Evolutionary conservation across 495 filamentous ascomycete genomes (phyloP), one percentile per base, ranked within the genome.

Genomic region (Xylaria scruposa): DNA sequence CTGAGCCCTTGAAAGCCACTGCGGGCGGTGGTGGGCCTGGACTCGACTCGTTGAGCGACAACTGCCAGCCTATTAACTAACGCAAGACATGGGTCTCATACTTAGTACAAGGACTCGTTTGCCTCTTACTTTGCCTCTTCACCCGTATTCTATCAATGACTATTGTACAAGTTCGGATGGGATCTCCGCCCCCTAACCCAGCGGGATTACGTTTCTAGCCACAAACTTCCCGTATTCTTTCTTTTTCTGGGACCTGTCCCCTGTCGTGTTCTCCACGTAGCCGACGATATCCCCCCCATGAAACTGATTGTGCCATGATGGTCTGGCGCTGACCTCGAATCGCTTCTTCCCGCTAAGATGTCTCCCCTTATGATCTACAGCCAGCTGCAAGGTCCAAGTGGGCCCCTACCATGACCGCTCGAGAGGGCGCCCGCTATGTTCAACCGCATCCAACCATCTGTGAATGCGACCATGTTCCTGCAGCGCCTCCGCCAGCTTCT

Each of bases 381-480:
- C 70, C 62, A 67, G 53, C 70, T 67, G 53, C 70, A 60, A 60
- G 70, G 70, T 60, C 70, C 62, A 51, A 31, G 73, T 77, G 74
- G 77, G 74, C 68, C 70, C 29, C 56, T 49, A 31, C 71, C 60
- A 58, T 72, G 59, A 26, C 61, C 68, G 70, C 72, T 73, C 70
- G 49, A 72, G 44, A 62, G 38, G 38, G 44, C 44, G 47, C 4
- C 15, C 17, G 49, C 66, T 42, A 59, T 70, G 75, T 75, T 76
- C 77, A 73, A 76, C 69, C 68, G 24, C 33, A 72, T 70, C 77
- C 77, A 79, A 79, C 78, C 75, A 76, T 74, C 71, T 61, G 65
- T 71, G 51, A 53, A 64, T 65, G 29, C 65, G 53, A 54, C 71
- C 66, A 62, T 75, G 76, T 77, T 72, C 77, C 76, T 76, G 76